Percentiles rank a stretch among this genome's conserved stretches.
Evolutionary conservation across 2,329 filamentous ascomycete genomes (phyloP).

Genomic region (Exophiala sideris): DNA sequence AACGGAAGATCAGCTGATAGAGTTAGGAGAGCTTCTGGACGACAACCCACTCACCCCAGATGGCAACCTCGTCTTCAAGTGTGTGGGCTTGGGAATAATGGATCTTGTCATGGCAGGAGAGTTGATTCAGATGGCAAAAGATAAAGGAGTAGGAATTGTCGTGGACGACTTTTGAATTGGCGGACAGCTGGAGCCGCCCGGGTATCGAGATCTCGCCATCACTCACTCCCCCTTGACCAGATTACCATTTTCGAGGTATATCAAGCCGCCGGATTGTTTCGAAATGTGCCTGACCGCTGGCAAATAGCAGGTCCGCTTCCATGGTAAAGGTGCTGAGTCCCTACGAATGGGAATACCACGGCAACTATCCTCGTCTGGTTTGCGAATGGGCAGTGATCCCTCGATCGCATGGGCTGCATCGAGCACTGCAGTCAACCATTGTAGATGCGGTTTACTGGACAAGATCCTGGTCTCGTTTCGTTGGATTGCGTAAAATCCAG

Average conservation of each 20-base stretch:
- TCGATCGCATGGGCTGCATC: too few relatives aligned
- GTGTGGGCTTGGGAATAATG: conserved; percentile 52
- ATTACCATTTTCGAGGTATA: conserved; percentile 56
- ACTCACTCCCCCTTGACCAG: conserved; percentile 46
- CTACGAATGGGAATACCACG: too few relatives aligned
- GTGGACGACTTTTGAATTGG: conserved; percentile 37
- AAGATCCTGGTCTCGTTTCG: too few relatives aligned
- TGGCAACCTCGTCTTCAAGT: conserved; percentile 49
- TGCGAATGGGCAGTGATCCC: too few relatives aligned
- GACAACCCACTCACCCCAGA: conserved; percentile 21
- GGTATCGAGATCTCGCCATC: conserved; percentile 34
- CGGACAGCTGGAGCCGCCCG: too few relatives aligned
- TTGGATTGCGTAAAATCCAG: too few relatives aligned
- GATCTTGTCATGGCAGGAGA: conserved; percentile 46
- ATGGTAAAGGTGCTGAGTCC: conserved; percentile 45
- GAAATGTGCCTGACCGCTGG: conserved; percentile 53
- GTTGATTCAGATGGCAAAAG: conserved; percentile 37
- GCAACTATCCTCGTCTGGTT: too few relatives aligned
- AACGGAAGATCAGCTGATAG: conserved; percentile 37
- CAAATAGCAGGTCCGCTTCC: conserved; percentile 56
- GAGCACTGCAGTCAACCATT: too few relatives aligned
- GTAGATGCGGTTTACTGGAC: too few relatives aligned
- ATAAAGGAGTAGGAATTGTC: conserved; percentile 33
- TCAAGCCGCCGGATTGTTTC: conserved; percentile 55
- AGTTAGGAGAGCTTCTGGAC: conserved; percentile 42